These are phyloP conservation scores for Vitellaria paradoxa DNA, from an alignment of 179 eudicot species.

Conservation along the genomic window DNA sequence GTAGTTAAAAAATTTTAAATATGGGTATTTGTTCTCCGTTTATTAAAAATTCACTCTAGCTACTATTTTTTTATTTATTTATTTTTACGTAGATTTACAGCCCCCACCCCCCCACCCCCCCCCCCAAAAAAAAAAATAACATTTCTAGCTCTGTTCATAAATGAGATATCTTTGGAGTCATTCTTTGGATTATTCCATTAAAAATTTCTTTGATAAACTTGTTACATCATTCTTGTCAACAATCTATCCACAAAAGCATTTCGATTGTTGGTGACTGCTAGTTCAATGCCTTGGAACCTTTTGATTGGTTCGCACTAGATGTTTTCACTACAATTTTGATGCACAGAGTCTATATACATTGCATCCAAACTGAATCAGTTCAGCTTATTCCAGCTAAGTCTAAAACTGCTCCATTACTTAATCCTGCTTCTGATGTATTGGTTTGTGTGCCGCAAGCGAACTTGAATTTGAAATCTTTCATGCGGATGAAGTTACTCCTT, in stretches of 20 bases:
- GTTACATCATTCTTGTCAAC: neutral
- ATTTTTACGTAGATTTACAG: too few species aligned
- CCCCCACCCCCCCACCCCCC: too few species aligned
- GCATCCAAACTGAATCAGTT: neutral
- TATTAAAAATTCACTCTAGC: too few species aligned
- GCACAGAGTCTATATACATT: neutral
- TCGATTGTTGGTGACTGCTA: neutral
- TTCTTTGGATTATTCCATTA: too few species aligned
- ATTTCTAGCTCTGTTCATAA: too few species aligned
- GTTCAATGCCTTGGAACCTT: neutral
- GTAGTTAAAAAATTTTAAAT: too few species aligned
- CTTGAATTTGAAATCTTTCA: neutral
- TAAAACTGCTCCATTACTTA: neutral
- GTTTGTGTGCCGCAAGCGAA: neutral
- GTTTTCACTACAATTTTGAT: neutral
- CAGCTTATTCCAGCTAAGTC: neutral
- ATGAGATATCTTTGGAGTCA: too few species aligned
- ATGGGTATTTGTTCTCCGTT: too few species aligned
- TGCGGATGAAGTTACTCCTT: neutral
- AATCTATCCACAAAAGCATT: neutral
- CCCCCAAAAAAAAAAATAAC: too few species aligned
- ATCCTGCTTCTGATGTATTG: neutral
- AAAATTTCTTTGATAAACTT: neutral
- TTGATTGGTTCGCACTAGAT: constrained; percentile 4
- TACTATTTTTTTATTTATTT: too few species aligned